Evolutionary conservation across 1,284 basidiomycete species (phyloP), one percentile per base, ranked within the genome.

Genomic region (Boletus mariae): DNA sequence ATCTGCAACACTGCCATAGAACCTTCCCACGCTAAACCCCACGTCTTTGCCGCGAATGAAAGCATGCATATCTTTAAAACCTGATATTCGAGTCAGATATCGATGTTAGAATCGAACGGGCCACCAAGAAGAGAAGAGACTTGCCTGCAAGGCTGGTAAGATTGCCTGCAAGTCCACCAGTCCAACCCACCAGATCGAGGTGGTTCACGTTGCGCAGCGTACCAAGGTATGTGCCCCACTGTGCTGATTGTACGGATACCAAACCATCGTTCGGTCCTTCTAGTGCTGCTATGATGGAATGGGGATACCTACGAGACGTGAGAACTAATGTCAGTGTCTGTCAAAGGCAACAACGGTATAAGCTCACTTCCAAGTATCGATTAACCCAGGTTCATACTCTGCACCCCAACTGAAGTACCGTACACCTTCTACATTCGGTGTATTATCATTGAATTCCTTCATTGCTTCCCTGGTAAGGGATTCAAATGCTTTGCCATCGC

Each of bases 351-450:
- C 4, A 11, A 9, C 10, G 12, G 13, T 38, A 4, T 5, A 37
- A 31, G 70, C 76, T 65, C 60, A 88, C 75, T 87, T 89, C 84
- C 91, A 94, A 0, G 92, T 90, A 71, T 95, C 92, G 44, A 95
- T 83, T 53, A 95, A 74, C 1, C 91, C 90, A 4, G 95, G 94
- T 12, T 90, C 82, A 68, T 94, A 95, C 23, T 79, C 78, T 5
- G 95, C 94, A 10, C 95, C 95, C 90, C 93, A 98, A 62, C 90
- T 93, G 64, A 90, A 95, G 71, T 98, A 98, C 58, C 82, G 79
- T 53, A 97, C 88, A 29, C 82, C 82, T 0, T 80, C 75, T 1
- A 85, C 79, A 62, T 98, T 86, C 0, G 89, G 86, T 0, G 91
- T 92, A 40, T 86, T 77, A 54, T 88, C 81, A 67, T 98, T 98